Conservation (phyloP, 1,284 basidiomycete species). For the Leccinum angustisporum region DNA sequence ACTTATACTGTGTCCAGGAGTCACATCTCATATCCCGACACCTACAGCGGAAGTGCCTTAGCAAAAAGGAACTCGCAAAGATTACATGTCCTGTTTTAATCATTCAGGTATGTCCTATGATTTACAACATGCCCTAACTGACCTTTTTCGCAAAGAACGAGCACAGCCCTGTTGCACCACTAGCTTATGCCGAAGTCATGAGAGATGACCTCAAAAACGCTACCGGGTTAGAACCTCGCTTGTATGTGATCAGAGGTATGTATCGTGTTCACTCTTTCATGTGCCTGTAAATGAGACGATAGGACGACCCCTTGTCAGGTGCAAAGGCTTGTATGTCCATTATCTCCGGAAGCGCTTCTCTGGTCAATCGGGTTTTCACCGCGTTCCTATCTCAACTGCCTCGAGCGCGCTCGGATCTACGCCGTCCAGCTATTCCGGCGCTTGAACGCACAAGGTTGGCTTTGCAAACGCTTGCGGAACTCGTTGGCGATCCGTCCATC, state of each 20-base stretch:
- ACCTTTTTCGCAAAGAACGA: constrained; percentile 49
- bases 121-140: neutral
- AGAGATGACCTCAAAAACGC: constrained; percentile 49
- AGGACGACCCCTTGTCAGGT: constrained; percentile 16
- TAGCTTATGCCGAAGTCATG: constrained; percentile 57
- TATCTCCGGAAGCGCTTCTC: constrained; percentile 50
- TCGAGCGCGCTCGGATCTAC: constrained; percentile 46
- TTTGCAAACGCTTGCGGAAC: constrained; percentile 49
- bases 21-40: neutral
- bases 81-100: constrained; percentile 66
- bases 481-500: constrained; percentile 49
- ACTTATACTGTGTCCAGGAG: constrained; percentile 1
- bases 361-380: constrained; percentile 62
- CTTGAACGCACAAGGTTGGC: constrained; percentile 54
- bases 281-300: constrained; percentile 1
- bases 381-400: constrained; percentile 61
- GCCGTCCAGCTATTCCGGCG: constrained; percentile 34
- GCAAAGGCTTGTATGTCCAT: constrained; percentile 26
- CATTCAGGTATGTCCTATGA: constrained; percentile 54
- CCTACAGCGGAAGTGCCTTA: constrained; percentile 53
- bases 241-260: constrained; percentile 67
- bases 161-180: constrained; percentile 51
- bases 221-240: constrained; percentile 43
- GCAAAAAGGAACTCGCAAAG: constrained; percentile 44
- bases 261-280: constrained; percentile 36